Evolutionary conservation across 2,329 filamentous ascomycete genomes (phyloP).

Genomic region (Colletotrichum sp.): DNA sequence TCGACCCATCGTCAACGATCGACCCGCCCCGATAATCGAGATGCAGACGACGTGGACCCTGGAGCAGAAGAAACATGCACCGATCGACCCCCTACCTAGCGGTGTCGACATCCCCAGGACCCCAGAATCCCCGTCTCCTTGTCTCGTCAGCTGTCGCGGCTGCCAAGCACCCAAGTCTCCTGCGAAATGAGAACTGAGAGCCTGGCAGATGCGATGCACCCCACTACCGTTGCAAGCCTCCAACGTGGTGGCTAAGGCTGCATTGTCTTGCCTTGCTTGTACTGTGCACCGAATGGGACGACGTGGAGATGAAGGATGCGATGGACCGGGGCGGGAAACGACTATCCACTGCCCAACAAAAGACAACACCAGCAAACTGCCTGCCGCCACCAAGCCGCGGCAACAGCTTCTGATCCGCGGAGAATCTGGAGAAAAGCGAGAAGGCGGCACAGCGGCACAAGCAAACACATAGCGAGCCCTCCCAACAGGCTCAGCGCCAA

Average conservation of each 20-base stretch:
- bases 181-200: background rate
- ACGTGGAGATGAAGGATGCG: background rate
- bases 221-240: background rate
- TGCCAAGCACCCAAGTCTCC: background rate
- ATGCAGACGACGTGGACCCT: background rate
- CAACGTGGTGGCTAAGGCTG: background rate
- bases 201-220: background rate
- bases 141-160: background rate
- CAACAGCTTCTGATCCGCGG: background rate
- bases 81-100: background rate
- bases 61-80: background rate
- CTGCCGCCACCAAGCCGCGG: background rate
- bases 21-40: conserved; percentile 2
- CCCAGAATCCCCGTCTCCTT: background rate
- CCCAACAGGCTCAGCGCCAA: background rate
- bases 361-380: background rate
- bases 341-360: background rate
- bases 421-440: background rate
- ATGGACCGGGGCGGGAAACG: background rate
- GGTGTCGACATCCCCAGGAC: background rate
- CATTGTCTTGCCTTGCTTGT: background rate
- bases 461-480: background rate
- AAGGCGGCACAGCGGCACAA: background rate
- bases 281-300: background rate
- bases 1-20: background rate